Conservation (phyloP, 2,329 filamentous ascomycete genomes). For the Stagonosporopsis vannaccii region DNA sequence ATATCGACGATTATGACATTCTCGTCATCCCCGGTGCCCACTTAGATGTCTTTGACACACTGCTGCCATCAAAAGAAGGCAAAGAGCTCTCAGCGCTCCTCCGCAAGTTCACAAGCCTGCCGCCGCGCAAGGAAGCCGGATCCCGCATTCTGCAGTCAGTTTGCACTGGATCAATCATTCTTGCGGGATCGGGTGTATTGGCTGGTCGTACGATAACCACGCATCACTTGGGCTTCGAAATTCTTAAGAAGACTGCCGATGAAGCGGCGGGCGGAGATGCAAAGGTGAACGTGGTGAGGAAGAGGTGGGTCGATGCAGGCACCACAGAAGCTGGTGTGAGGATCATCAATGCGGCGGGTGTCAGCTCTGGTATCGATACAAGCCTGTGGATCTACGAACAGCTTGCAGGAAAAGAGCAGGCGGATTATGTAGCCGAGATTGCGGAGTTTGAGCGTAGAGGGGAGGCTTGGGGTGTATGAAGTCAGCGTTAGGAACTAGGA, state of each 20-base stretch:
- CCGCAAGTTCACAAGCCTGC: slow-evolving; percentile 28
- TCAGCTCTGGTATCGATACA: slow-evolving; percentile 44
- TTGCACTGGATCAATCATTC: slow-evolving; percentile 50
- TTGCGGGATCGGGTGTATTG: slow-evolving; percentile 50
- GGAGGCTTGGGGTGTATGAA: slow-evolving; percentile 27
- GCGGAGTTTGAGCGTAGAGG: slow-evolving; percentile 43
- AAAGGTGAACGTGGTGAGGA: slow-evolving; percentile 32
- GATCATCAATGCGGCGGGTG: slow-evolving; percentile 47
- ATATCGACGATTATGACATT: slow-evolving; percentile 48
- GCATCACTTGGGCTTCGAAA: slow-evolving; percentile 46
- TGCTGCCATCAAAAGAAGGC: slow-evolving; percentile 32
- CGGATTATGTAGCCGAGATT: slow-evolving; percentile 35
- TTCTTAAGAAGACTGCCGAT: slow-evolving; percentile 38
- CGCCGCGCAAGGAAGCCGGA: slow-evolving; percentile 31
- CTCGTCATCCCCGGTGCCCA: slow-evolving; percentile 50
- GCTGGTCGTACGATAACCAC: slow-evolving; percentile 48
- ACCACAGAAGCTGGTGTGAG: slow-evolving; percentile 38
- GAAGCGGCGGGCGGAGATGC: slow-evolving; percentile 39
- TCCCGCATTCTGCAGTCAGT: slow-evolving; percentile 49
- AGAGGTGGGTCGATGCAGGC: slow-evolving; percentile 46
- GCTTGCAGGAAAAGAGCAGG: slow-evolving; percentile 34
- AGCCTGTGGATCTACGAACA: slow-evolving; percentile 39
- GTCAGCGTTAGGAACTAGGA: background rate
- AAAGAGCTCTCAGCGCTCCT: slow-evolving; percentile 30
- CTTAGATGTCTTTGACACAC: slow-evolving; percentile 31